Percentiles rank a stretch among this genome's conserved stretches.
phyloP scores from a whole-genome alignment of 768 basidiomycete genomes.

The Suillus plorans region DNA sequence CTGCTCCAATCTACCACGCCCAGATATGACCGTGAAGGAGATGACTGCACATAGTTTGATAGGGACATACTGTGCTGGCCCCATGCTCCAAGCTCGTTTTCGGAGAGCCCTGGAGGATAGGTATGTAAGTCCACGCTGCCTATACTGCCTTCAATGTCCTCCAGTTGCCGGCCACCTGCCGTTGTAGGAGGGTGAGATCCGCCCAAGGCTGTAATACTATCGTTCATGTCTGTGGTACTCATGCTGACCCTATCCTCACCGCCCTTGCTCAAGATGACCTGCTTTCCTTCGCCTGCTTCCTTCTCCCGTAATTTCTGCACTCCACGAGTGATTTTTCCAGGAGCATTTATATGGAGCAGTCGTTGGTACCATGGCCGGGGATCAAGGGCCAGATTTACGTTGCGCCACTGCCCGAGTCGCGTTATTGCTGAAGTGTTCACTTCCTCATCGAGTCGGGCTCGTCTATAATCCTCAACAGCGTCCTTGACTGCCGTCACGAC shows the following conservation, averaged over 20 bases:
- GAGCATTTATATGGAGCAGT: constrained; percentile 65
- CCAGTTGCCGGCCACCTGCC: constrained; percentile 52
- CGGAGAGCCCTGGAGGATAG: constrained; percentile 51
- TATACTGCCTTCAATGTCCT: constrained; percentile 50
- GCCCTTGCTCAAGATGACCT: constrained; percentile 56
- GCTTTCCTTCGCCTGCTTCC: constrained; percentile 70
- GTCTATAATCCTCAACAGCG: constrained; percentile 93
- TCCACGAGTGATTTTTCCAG: constrained; percentile 79
- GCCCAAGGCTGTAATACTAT: constrained; percentile 41
- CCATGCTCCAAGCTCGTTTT: constrained; percentile 35
- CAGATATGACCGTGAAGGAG: constrained; percentile 52
- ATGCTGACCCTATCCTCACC: constrained; percentile 37
- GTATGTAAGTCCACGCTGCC: constrained; percentile 60
- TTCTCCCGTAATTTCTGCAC: constrained; percentile 81
- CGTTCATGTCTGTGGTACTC: constrained; percentile 44
- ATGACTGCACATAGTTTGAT: constrained; percentile 52
- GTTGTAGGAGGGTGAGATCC: constrained; percentile 26
- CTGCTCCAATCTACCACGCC: constrained; percentile 85
- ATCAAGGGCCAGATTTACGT: constrained; percentile 84
- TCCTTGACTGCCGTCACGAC: constrained; percentile 92
- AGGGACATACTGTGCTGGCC: constrained; percentile 39
- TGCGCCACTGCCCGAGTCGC: constrained; percentile 84
- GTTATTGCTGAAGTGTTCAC: constrained; percentile 95
- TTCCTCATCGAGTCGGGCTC: constrained; percentile 82
- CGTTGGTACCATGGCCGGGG: constrained; percentile 74